Base-by-base conservation (phyloP, 2,329 filamentous ascomycete species). In the Aspergillus hortae region DNA sequence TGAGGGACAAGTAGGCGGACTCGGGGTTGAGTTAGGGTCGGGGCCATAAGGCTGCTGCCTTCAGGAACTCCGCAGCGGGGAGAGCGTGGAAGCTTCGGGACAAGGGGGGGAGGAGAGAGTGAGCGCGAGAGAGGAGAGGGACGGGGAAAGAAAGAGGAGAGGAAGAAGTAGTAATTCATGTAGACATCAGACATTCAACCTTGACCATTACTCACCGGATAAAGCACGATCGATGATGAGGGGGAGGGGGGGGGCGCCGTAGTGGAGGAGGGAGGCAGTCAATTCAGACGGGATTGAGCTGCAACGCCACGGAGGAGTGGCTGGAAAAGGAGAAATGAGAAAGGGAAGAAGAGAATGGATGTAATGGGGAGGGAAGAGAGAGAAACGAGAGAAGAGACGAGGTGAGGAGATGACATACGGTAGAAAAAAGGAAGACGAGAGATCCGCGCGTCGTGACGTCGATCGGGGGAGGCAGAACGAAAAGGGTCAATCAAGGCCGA, bases 361-460 rank as follows among this genome's bases (percentile, higher is more conserved):
- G 27, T 10, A 10, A 9, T 30, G 14, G 35, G 12, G 35, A 38
- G 35, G 12, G 35, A n/a, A 35, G 33, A 35, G 35, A n/a, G 35
- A 38, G 35, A 38, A 11, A n/a, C 3, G 35, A 38, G 15, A 38
- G 35, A 38, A 11, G 11, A 17, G 7, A 17, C 35, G 35, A 38
- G 35, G 14, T 17, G 35, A 38, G 15, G 14, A 17, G 35, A 38
- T n/a, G 35, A 5, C 14, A 38, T 38, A n/a, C 12, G 15, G 3
- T 38, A 17, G 7, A 35, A n/a, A 38, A 38, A 38, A 38, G 38
- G 48, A 17, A 36, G 21, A 30, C 36, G 14, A 41, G 38, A 17
- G 46, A 38, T 46, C 43, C 44, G 45, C 41, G 27, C 23, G 46
- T 46, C 41, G 51, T 53, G 51, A 53, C 51, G 51, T 53, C 51